phyloP scores from a whole-genome alignment of 1,139 yeast species.

The Debaryomyces sp. region DNA sequence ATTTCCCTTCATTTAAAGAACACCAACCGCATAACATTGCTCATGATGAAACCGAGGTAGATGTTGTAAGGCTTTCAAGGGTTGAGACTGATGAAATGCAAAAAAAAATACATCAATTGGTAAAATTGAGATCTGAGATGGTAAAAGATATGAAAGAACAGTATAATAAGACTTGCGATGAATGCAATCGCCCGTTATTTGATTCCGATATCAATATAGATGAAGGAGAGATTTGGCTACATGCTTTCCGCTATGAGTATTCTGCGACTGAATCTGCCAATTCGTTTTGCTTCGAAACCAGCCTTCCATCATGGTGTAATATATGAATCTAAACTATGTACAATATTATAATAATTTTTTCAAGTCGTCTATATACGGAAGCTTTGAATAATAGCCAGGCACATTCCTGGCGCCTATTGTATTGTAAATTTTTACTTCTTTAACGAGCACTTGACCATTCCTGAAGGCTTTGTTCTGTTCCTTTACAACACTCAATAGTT shows the following conservation, averaged over 20 bases:
- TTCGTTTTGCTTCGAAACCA: slow-evolving; percentile 32
- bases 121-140: slow-evolving; percentile 11
- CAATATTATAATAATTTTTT: slow-evolving; percentile 5
- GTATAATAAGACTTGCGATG: slow-evolving; percentile 35
- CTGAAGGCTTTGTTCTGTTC: slow-evolving; percentile 12
- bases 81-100: slow-evolving; percentile 16
- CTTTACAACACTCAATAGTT: slow-evolving; percentile 18
- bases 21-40: background rate
- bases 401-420: slow-evolving; percentile 57
- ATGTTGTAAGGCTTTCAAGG: slow-evolving; percentile 18
- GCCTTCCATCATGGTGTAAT: slow-evolving; percentile 42
- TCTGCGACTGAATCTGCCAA: slow-evolving; percentile 17
- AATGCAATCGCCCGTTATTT: slow-evolving; percentile 46
- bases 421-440: slow-evolving; percentile 55
- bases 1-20: slow-evolving; percentile 19
- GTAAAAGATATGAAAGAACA: slow-evolving; percentile 19
- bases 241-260: slow-evolving; percentile 53
- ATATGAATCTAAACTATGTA: slow-evolving; percentile 13
- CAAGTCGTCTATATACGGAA: slow-evolving; percentile 21
- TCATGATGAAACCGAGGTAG: slow-evolving; percentile 14
- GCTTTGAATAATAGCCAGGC: slow-evolving; percentile 49
- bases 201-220: slow-evolving; percentile 38
- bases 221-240: slow-evolving; percentile 54
- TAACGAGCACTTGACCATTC: slow-evolving; percentile 9
- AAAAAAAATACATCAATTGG: slow-evolving; percentile 9